Conservation (phyloP, 805 yeast species). For the Wickerhamomyces chaumierensis region DNA sequence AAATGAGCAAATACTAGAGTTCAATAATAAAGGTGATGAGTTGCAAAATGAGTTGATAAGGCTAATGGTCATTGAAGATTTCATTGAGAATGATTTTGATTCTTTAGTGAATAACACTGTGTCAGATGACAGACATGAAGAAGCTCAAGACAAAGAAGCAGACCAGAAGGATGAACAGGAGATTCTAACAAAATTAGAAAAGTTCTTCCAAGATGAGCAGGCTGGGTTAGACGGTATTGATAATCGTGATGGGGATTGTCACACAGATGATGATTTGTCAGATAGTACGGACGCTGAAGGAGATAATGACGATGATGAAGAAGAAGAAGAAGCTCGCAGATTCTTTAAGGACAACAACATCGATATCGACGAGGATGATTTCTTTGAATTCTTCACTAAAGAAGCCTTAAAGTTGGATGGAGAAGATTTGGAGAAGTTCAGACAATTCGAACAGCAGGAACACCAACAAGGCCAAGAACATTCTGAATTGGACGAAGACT, state of each 20-base stretch:
- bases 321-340: slow-evolving; percentile 15
- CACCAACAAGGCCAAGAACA: too few relatives aligned
- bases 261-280: too few relatives aligned
- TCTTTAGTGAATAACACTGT: not conserved
- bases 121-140: not conserved
- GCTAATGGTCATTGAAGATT: slow-evolving; percentile 11
- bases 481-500: too few relatives aligned
- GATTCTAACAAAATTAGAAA: slow-evolving; percentile 15
- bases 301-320: slow-evolving; percentile 1
- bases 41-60: slow-evolving; percentile 21
- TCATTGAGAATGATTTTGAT: slow-evolving; percentile 7
- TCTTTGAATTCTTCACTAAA: slow-evolving; percentile 49
- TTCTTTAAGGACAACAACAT: slow-evolving; percentile 24
- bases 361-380: slow-evolving; percentile 56
- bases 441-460: slow-evolving; percentile 7
- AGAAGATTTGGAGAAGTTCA: slow-evolving; percentile 30
- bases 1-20: slow-evolving; percentile 8
- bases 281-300: too few relatives aligned
- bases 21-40: slow-evolving; percentile 10
- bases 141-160: slow-evolving; percentile 1
- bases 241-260: slow-evolving; percentile 3
- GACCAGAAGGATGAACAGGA: slow-evolving; percentile 18
- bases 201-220: slow-evolving; percentile 15
- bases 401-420: slow-evolving; percentile 40
- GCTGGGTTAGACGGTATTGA: slow-evolving; percentile 16